These are phyloP conservation scores for Hibiscus mutabilis DNA, from an alignment of 345 rosid genomes.

Conservation along the genomic window DNA sequence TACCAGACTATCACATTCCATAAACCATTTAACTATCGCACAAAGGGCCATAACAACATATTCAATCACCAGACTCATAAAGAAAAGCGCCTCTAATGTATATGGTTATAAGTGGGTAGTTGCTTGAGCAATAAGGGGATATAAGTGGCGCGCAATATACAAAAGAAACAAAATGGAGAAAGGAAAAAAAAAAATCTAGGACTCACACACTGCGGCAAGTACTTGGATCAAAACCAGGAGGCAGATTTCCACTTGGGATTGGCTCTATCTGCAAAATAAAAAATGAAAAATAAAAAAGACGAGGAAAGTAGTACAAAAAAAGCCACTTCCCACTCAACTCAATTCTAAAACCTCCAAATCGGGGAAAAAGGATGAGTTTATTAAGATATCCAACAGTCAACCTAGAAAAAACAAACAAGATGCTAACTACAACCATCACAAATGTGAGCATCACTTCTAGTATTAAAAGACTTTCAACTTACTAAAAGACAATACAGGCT, in stretches of 20 bases:
- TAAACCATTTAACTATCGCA: not conserved
- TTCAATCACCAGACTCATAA: not conserved
- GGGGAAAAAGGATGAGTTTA: not conserved
- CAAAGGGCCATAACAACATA: not conserved
- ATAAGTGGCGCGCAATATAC: constrained; percentile 7
- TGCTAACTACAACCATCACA: constrained; percentile 1
- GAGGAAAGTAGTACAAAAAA: constrained; percentile 13
- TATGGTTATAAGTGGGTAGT: not conserved
- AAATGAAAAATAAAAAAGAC: constrained; percentile 26
- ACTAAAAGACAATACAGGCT: not conserved
- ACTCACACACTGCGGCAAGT: constrained; percentile 99
- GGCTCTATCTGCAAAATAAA: constrained; percentile 85
- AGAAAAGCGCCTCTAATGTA: not conserved
- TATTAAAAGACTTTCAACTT: not conserved
- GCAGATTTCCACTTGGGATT: constrained; percentile 95
- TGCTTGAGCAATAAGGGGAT: constrained; percentile 13
- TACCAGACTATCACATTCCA: not conserved
- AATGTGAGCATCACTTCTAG: not conserved
- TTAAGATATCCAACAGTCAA: constrained; percentile 7
- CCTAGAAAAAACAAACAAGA: constrained; percentile 7
- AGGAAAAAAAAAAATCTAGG: constrained; percentile 8
- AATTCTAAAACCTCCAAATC: constrained; percentile 11
- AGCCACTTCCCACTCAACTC: constrained; percentile 14
- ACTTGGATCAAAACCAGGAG: constrained; percentile 99
- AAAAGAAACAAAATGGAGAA: constrained; percentile 7